Percentiles rank a stretch among this genome's conserved stretches.
phyloP scores from a whole-genome alignment of 176 grass and related monocot species.

The Juncus effusus region DNA sequence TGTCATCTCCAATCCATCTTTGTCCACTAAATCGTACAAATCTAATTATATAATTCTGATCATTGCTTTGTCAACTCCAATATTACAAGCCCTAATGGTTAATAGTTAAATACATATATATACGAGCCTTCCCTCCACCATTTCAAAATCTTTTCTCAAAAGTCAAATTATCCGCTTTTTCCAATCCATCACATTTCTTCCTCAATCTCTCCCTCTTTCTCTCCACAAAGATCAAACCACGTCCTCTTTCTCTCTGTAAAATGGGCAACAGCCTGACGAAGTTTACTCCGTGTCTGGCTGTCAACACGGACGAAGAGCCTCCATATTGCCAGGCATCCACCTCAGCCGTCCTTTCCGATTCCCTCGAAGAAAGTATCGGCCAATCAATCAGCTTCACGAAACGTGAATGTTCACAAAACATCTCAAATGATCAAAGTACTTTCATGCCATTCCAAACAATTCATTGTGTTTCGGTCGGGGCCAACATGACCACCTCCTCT shows the following conservation, averaged over 20 bases:
- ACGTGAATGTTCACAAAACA: not conserved
- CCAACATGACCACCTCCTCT: conserved; percentile 49
- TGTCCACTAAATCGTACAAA: not conserved
- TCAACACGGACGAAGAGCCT: not conserved
- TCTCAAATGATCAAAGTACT: not conserved
- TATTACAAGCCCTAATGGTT: not conserved
- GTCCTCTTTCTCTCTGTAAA: conserved; percentile 3
- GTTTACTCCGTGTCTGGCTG: not conserved
- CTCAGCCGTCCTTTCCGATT: not conserved
- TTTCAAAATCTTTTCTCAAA: not conserved
- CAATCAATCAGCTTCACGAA: conserved; percentile 19
- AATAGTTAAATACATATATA: not conserved
- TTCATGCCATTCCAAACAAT: conserved; percentile 37
- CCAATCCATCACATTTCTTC: not conserved
- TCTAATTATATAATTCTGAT: conserved; percentile 7
- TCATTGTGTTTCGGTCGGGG: conserved; percentile 65
- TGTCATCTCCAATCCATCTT: conserved; percentile 21
- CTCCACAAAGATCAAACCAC: conserved; percentile 10
- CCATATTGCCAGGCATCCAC: not conserved
- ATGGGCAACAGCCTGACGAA: conserved; percentile 21
- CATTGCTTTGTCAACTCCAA: conserved; percentile 22
- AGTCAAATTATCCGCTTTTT: conserved; percentile 15
- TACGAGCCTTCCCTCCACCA: conserved; percentile 18
- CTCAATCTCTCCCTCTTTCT: conserved; percentile 2
- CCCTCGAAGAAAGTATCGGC: not conserved